Conservation (phyloP, 2,329 filamentous ascomycete genomes). For the Canariomyces notabilis region DNA sequence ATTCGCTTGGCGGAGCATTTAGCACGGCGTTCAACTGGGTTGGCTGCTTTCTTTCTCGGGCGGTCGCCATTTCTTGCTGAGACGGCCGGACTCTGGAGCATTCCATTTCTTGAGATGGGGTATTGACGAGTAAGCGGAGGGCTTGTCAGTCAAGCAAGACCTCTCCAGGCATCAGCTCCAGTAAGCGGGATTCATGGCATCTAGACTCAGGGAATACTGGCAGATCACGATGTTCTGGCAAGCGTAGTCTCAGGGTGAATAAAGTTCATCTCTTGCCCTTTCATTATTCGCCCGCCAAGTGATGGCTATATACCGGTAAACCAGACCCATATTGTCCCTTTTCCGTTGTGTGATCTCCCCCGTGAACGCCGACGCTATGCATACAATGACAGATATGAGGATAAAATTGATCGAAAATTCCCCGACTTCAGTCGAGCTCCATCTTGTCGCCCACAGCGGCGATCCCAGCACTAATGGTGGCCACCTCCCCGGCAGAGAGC, state of each 20-base stretch:
- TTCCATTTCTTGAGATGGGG: not conserved
- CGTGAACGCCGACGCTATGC: constrained; percentile 33
- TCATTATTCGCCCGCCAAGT: not conserved
- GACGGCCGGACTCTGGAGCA: not conserved
- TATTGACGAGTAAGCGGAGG: not conserved
- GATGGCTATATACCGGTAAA: no score
- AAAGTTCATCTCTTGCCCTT: not conserved
- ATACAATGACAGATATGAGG: constrained; percentile 7
- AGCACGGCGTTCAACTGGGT: constrained; percentile 21
- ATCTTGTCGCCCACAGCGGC: constrained; percentile 35
- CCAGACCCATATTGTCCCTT: not conserved
- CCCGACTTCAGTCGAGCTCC: constrained; percentile 38
- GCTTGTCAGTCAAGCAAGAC: not conserved
- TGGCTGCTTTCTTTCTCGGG: constrained; percentile 15
- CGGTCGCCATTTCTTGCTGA: constrained; percentile 3
- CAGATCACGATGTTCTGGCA: not conserved
- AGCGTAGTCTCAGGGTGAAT: not conserved
- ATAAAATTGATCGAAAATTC: not conserved
- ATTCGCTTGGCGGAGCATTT: constrained; percentile 19
- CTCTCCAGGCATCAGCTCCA: no score
- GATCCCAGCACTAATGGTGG: constrained; percentile 29
- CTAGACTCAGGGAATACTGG: no score
- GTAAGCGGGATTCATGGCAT: no score
- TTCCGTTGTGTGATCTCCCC: not conserved
- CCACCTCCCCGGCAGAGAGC: constrained; percentile 32